phyloP scores from a whole-genome alignment of 257 asterid species.

The Solanum raphanifolium region DNA sequence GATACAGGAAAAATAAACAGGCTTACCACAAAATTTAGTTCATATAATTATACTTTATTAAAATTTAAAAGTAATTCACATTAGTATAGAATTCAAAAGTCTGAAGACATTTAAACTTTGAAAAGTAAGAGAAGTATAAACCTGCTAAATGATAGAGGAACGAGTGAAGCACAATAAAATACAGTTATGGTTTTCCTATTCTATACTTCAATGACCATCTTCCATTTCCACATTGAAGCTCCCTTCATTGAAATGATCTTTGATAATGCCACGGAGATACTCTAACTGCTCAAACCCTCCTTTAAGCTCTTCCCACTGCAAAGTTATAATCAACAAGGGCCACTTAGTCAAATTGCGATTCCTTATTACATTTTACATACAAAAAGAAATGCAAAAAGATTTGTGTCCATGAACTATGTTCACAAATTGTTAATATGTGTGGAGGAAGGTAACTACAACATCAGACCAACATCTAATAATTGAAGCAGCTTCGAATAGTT shows the following conservation, averaged over 20 bases:
- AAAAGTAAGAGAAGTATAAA: background rate
- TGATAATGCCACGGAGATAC: conserved; percentile 54
- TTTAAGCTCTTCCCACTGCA: conserved; percentile 93
- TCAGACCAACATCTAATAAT: background rate
- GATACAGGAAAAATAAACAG: background rate
- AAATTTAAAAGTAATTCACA: background rate
- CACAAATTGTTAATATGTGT: background rate
- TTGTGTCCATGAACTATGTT: background rate
- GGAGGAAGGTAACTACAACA: background rate
- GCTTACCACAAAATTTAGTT: background rate
- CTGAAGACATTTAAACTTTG: background rate
- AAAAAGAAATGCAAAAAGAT: background rate
- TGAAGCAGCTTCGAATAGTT: background rate
- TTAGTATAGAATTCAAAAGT: background rate
- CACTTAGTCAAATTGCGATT: background rate
- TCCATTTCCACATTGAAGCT: background rate
- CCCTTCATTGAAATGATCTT: conserved; percentile 17
- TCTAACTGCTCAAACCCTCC: conserved; percentile 85
- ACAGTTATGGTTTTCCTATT: background rate
- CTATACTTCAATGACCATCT: background rate
- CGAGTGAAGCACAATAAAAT: background rate
- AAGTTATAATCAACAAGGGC: background rate
- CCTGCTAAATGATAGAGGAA: background rate
- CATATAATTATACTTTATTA: background rate
- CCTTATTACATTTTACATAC: background rate